Conservation (phyloP, 2,329 filamentous ascomycete species). For the Botrytis squamosa region DNA sequence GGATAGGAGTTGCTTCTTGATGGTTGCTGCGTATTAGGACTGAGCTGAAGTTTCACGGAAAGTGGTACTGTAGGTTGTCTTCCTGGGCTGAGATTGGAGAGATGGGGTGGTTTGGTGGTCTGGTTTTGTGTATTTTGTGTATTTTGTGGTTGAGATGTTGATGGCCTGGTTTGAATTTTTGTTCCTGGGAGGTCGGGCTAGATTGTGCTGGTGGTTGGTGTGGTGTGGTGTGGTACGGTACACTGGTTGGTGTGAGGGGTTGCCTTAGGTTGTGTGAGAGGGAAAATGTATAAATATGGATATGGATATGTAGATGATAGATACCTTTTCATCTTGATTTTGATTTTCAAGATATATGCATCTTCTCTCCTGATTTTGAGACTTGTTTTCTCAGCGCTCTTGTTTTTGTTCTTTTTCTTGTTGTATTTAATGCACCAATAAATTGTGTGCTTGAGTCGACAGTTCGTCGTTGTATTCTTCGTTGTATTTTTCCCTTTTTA, state of each 20-base stretch:
- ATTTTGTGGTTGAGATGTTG: neutral
- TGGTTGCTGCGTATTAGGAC: neutral
- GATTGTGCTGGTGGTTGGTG: neutral
- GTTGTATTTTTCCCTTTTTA: neutral
- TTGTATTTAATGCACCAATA: neutral
- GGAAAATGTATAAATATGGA: neutral
- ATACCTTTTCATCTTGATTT: neutral
- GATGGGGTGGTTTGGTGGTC: neutral
- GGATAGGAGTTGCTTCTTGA: neutral
- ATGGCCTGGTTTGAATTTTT: neutral
- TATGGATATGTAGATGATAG: neutral
- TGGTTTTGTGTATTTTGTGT: neutral
- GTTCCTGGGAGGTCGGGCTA: neutral
- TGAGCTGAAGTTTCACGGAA: neutral
- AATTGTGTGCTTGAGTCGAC: neutral
- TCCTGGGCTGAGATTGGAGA: neutral
- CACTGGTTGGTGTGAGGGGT: neutral
- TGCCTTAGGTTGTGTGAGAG: neutral
- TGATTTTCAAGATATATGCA: neutral
- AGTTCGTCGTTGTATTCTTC: neutral
- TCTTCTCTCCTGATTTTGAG: neutral
- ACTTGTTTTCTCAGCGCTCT: fast-evolving
- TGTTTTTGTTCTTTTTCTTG: neutral
- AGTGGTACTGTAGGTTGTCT: neutral
- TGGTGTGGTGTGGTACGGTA: neutral